Evolutionary conservation across 345 rosid species (phyloP), one percentile per base, ranked within the genome.

Genomic region (Pistacia integerrima): DNA sequence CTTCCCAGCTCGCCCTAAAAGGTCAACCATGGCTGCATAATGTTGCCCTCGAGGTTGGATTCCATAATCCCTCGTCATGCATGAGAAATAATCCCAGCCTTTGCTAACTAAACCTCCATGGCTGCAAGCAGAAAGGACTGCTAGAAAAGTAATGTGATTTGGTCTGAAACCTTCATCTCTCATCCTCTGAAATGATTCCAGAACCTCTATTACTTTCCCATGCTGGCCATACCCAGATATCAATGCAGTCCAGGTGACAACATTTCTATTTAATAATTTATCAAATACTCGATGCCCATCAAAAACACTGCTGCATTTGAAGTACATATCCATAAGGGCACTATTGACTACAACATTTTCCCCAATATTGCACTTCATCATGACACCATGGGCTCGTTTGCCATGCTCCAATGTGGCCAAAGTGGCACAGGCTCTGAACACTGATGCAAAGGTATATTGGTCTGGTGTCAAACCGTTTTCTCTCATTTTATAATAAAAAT

Each of bases 321-420:
- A 92, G 78, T 91, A 91, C 95, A 91, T 91, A 82, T 89, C 91
- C 61, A 89, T 80, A 67, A 89, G 92, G 13, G 94, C 90, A 74
- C 92, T 88, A 76, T 82, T 71, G 12, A 86, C 91, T 35, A 87
- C 87, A 64, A 88, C 84, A 74, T 92, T 92, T 51, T 85, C 84
- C 67, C 67, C 80, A 52, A 85, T 38, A 79, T 30, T 58, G 11
- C 83, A 68, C 83, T 90, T 92, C 17, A 89, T 75, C 89, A 91
- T 67, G 54, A 87, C 67, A 69, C 85, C 88, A 56, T 89, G 97
- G 13, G 82, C 87, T 79, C 84, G 84, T 86, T 79, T 88, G 38
- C 93, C 95, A 5, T 85, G 87, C 73, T 87, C 86, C 78, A 92
- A 52, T 12, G 85, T 84, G n/a, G 94, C 92, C 59, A 91, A 76